phyloP scores from a whole-genome alignment of 192 early-diverging fungal species.

The Spizellomyces sp. region DNA sequence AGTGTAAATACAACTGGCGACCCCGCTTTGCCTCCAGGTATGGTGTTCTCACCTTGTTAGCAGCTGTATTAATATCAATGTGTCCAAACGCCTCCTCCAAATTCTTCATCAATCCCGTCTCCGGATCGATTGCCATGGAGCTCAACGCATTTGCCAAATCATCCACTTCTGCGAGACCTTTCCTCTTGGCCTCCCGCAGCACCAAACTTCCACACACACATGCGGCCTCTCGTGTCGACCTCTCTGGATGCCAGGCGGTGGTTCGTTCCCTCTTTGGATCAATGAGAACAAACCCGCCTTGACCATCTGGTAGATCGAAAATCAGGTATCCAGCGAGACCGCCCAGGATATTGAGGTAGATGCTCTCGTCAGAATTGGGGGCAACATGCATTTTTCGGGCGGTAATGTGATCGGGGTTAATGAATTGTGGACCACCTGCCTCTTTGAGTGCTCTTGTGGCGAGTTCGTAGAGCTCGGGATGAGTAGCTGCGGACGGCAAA shows the following conservation, averaged over 20 bases:
- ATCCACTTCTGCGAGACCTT: constrained; percentile 22
- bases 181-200: constrained; percentile 26
- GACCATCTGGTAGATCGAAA: constrained; percentile 29
- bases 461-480: constrained; percentile 19
- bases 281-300: constrained; percentile 28
- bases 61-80: constrained; percentile 11
- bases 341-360: constrained; percentile 22
- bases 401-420: constrained; percentile 28
- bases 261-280: constrained; percentile 29
- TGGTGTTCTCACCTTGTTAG: neutral
- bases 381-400: constrained; percentile 16
- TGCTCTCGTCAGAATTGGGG: constrained; percentile 10
- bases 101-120: constrained; percentile 30
- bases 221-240: constrained; percentile 23
- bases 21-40: neutral
- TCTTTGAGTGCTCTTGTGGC: constrained; percentile 5
- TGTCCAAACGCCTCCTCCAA: constrained; percentile 26
- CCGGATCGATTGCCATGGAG: constrained; percentile 27
- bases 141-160: constrained; percentile 29
- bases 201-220: constrained; percentile 30
- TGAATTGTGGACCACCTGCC: constrained; percentile 18
- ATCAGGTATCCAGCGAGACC: constrained; percentile 26
- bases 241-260: constrained; percentile 30
- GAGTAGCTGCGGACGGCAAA: constrained; percentile 13
- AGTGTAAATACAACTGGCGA: neutral